Evolutionary conservation across 202 grass and related monocot species (phyloP), one percentile per base, ranked within the genome.

Genomic region (Brachypodium distachyon): DNA sequence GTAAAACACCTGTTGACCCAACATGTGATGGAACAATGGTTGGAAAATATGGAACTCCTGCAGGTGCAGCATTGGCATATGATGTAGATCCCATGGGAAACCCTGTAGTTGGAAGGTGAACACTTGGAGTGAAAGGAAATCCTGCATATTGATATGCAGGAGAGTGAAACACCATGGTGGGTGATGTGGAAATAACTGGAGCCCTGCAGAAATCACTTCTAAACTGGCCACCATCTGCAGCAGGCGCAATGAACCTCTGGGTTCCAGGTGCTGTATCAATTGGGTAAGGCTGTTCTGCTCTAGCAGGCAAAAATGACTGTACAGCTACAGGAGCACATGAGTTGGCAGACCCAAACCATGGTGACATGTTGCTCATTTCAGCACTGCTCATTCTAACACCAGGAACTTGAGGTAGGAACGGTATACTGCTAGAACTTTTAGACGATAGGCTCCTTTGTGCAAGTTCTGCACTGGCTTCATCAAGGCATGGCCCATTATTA

Each of bases 381-480:
- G 21, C 28, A 49, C 48, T 76, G 43, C 78, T 90, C 77, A 85
- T 85, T 81, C 81, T 90, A 67, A 90, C 12, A 7, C 56, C 82
- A 57, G 69, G 12, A 77, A 82, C 74, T 85, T 80, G 91, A 67
- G 86, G 83, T 62, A 88, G 67, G 74, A 93, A 90, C 10, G 73
- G 78, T 42, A 93, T 61, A 69, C 78, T 73, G 12, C 77, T 72
- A 40, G 14, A 25, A 62, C 44, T 79, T 67, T 83, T 61, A 54
- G 59, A 48, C 55, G 77, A 65, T 69, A 70, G 59, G 51, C 6
- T 70, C 76, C 77, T 88, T 39, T 61, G 71, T 70, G 59, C 42
- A 42, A 66, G 44, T 81, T 92, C 86, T 38, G n/a, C 64, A 34
- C 51, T 46, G 73, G 44, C 44, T 64, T 92, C 90, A 88, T 89